Evolutionary conservation across 1,139 yeast species (phyloP).

Genomic region (Yamadazyma jaroonii): DNA sequence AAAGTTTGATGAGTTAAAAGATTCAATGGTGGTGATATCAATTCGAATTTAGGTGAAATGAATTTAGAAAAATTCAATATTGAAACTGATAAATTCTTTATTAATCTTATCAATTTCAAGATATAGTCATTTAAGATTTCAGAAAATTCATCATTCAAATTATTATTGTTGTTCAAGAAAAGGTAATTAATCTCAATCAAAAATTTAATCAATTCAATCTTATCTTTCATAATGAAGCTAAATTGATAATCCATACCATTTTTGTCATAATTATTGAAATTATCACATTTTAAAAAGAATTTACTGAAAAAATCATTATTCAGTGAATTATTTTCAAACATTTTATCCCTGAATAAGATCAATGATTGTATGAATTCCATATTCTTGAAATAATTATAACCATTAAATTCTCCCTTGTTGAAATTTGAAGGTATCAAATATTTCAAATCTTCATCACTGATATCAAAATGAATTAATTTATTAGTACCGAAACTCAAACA

Average conservation of each 20-base stretch:
- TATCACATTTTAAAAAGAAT: slow-evolving; percentile 2
- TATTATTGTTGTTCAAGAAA: slow-evolving; percentile 9
- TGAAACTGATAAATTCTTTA: slow-evolving; percentile 39
- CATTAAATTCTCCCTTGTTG: slow-evolving; percentile 10
- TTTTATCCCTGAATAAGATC: slow-evolving; percentile 12
- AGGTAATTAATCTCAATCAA: slow-evolving; percentile 15
- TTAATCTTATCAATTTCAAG: slow-evolving; percentile 42
- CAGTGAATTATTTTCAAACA: slow-evolving; percentile 6
- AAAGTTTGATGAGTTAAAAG: slow-evolving; percentile 33
- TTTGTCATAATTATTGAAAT: slow-evolving; percentile 2
- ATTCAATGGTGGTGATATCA: slow-evolving; percentile 34
- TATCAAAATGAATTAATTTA: slow-evolving; percentile 19
- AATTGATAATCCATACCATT: slow-evolving; percentile 8
- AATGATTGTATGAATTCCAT: slow-evolving; percentile 17
- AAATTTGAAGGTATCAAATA: slow-evolving; percentile 16
- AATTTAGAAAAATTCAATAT: slow-evolving; percentile 32
- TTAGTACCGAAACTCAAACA: slow-evolving; percentile 60
- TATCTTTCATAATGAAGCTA: slow-evolving; percentile 18
- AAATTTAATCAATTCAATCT: slow-evolving; percentile 16
- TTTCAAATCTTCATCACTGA: slow-evolving; percentile 11
- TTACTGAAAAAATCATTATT: slow-evolving; percentile 3
- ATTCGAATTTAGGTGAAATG: slow-evolving; percentile 15
- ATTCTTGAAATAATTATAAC: slow-evolving; percentile 16
- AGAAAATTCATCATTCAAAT: slow-evolving; percentile 34
- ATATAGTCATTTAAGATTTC: slow-evolving; percentile 47